Conservation (phyloP, 2,329 filamentous ascomycete species). For the Hirsutella minnesotensis region DNA sequence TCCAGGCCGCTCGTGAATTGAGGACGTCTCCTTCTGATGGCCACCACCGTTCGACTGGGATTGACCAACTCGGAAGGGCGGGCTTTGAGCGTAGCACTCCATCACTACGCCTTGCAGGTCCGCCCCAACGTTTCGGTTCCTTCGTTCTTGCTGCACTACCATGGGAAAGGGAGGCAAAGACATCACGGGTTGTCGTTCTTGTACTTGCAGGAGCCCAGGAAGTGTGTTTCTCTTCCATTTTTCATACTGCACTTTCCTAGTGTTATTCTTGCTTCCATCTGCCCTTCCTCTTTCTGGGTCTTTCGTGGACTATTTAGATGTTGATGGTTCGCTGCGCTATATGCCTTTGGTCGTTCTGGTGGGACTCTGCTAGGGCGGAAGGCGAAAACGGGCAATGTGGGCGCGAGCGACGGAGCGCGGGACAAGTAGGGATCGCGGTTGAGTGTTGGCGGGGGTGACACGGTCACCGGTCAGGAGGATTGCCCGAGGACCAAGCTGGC, state of each 20-base stretch:
- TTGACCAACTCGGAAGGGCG: not conserved
- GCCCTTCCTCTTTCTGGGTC: not conserved
- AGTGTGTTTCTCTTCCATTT: not conserved
- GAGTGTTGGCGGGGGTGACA: not conserved
- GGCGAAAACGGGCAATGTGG: not conserved
- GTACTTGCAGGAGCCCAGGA: not conserved
- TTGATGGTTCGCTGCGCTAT: slow-evolving; percentile 1
- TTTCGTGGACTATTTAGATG: slow-evolving; percentile 2
- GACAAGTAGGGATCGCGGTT: not conserved
- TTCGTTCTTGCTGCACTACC: not conserved
- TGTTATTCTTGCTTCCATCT: not conserved
- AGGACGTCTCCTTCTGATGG: slow-evolving; percentile 1
- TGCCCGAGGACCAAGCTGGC: too few relatives aligned
- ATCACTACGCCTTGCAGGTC: not conserved
- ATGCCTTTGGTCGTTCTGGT: not conserved
- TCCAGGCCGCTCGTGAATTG: slow-evolving; percentile 1
- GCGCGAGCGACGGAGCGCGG: not conserved
- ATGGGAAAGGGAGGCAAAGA: not conserved
- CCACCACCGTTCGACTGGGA: not conserved
- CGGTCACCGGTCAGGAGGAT: not conserved
- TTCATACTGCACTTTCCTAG: not conserved
- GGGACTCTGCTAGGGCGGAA: not conserved
- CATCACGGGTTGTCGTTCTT: not conserved
- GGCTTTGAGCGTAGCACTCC: not conserved
- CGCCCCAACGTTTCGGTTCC: not conserved